Conservation (phyloP, 192 early-diverging fungal species). For the Linnemannia elongata region DNA sequence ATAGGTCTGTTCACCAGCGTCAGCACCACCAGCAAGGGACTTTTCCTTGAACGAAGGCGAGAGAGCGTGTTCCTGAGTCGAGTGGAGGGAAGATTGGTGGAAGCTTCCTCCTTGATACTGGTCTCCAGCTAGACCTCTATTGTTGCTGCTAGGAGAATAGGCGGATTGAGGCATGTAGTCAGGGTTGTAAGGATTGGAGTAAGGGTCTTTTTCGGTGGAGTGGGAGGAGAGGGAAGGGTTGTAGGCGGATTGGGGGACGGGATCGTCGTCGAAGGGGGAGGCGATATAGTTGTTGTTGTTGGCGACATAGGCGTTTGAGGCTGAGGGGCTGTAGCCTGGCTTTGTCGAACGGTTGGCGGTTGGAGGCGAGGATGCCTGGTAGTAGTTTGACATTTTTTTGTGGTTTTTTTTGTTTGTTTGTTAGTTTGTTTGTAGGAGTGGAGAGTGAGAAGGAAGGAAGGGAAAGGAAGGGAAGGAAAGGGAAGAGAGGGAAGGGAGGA, state of each 20-base stretch:
- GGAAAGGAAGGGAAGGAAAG: slow-evolving; percentile 23
- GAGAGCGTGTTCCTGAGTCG: slow-evolving; percentile 44
- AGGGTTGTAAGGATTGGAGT: slow-evolving; percentile 33
- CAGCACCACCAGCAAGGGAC: slow-evolving; percentile 14
- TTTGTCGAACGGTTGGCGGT: slow-evolving; percentile 10
- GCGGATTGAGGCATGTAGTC: slow-evolving; percentile 18
- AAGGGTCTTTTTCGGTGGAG: slow-evolving; percentile 21
- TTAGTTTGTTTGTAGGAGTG: neutral
- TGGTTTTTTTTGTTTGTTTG: too few relatives aligned
- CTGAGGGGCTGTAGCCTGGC: slow-evolving; percentile 12
- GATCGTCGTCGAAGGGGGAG: slow-evolving; percentile 30
- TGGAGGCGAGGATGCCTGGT: slow-evolving; percentile 26
- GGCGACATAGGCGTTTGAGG: slow-evolving; percentile 14
- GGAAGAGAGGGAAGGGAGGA: slow-evolving; percentile 10
- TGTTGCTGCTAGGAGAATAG: neutral
- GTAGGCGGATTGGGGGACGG: slow-evolving; percentile 1
- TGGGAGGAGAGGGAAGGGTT: slow-evolving; percentile 10
- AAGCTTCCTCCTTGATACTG: slow-evolving; percentile 1
- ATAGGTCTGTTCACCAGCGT: slow-evolving; percentile 24
- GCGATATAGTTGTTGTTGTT: slow-evolving; percentile 28
- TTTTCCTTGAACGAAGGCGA: slow-evolving; percentile 37
- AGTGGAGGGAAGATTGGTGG: slow-evolving; percentile 14
- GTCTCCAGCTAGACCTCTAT: neutral
- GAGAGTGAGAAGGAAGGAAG: slow-evolving; percentile 8
- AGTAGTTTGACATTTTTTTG: neutral